These are phyloP conservation scores for Suhomyces wounanorum DNA, from an alignment of 1,139 yeast species.

Conservation along the genomic window DNA sequence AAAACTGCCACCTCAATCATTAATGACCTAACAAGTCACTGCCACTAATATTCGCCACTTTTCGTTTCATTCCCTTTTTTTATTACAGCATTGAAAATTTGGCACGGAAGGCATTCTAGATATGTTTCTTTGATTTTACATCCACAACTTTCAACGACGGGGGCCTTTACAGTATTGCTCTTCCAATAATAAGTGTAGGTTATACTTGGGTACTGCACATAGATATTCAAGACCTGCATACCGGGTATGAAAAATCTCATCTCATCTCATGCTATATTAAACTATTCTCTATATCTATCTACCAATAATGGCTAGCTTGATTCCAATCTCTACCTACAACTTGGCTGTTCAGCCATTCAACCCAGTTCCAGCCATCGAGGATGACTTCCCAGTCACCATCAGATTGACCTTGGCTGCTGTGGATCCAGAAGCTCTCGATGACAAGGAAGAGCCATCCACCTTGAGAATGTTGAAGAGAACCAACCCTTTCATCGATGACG, in stretches of 20 bases:
- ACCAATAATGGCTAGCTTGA: slow-evolving; percentile 57
- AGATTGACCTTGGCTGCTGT: slow-evolving; percentile 94
- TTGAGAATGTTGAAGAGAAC: slow-evolving; percentile 82
- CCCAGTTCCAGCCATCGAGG: slow-evolving; percentile 84
- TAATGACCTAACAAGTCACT: too few relatives aligned
- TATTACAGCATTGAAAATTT: too few relatives aligned
- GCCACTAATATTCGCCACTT: too few relatives aligned
- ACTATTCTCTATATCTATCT: slow-evolving; percentile 4
- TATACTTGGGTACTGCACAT: neutral
- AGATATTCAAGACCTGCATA: neutral
- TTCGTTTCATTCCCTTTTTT: too few relatives aligned
- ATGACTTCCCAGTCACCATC: slow-evolving; percentile 84
- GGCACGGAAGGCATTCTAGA: too few relatives aligned
- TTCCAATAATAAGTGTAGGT: neutral
- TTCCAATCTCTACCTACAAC: slow-evolving; percentile 85
- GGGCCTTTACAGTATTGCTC: too few relatives aligned
- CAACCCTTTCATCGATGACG: slow-evolving; percentile 53
- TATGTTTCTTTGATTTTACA: too few relatives aligned
- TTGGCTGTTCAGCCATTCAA: slow-evolving; percentile 82
- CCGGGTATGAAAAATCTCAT: slow-evolving; percentile 9
- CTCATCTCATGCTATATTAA: slow-evolving; percentile 18
- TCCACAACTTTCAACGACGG: too few relatives aligned
- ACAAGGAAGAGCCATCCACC: slow-evolving; percentile 83
- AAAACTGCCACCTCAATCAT: too few relatives aligned
- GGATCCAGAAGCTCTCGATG: slow-evolving; percentile 83